Conservation (phyloP, 495 filamentous ascomycete species). For the Penicillium subrubescens region DNA sequence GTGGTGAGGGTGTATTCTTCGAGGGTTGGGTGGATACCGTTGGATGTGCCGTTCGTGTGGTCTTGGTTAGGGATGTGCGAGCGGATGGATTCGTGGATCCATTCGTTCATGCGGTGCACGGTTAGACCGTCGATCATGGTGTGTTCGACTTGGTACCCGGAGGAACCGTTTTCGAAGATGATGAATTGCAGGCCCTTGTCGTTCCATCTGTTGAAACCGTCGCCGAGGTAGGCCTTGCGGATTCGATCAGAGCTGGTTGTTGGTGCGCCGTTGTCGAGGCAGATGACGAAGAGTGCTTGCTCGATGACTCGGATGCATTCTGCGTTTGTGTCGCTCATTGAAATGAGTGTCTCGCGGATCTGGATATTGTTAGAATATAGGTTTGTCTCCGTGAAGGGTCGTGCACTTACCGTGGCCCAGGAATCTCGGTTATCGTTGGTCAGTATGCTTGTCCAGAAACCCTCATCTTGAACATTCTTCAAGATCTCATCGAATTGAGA, state of each 20-base stretch:
- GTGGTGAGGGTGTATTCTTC: background rate
- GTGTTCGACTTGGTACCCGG: background rate
- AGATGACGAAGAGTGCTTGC: background rate
- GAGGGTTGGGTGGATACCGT: background rate
- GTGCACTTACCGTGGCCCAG: background rate
- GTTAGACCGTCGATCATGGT: background rate
- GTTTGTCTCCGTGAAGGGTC: background rate
- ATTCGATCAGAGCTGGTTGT: background rate
- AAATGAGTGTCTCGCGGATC: background rate
- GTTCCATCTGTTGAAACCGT: slow-evolving; percentile 5
- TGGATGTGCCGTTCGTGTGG: background rate
- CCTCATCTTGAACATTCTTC: background rate
- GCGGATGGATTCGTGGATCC: slow-evolving; percentile 3
- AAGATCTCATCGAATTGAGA: background rate
- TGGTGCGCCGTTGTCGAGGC: slow-evolving; percentile 2
- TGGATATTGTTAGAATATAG: background rate
- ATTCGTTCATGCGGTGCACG: slow-evolving; percentile 3
- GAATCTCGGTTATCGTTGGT: background rate
- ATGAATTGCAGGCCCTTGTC: slow-evolving; percentile 4
- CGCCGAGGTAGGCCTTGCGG: background rate
- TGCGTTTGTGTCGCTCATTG: background rate
- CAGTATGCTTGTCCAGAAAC: slow-evolving; percentile 1
- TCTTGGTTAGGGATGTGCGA: background rate
- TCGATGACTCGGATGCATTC: slow-evolving; percentile 4
- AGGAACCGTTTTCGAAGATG: background rate